Evolutionary conservation across 352 stramenopile genomes (phyloP).

Genomic region (Pythium scleroteichum): DNA sequence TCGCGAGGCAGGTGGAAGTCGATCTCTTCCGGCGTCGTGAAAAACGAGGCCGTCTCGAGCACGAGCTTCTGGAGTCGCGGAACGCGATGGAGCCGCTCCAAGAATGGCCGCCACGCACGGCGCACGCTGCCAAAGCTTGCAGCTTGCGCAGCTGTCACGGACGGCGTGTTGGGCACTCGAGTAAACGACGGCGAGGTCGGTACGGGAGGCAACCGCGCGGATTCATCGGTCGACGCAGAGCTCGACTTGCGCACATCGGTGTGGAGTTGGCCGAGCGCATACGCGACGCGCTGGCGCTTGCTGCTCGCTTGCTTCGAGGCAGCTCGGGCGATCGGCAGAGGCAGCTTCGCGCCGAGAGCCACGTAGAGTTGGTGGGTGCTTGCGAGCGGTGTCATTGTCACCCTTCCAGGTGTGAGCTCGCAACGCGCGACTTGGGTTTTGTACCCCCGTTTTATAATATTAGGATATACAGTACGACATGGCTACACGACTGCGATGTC

Average conservation of each 20-base stretch:
- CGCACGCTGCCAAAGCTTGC: constrained; percentile 54
- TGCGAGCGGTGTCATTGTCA: neutral
- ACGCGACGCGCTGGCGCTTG: neutral
- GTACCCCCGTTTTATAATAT: constrained; percentile 10
- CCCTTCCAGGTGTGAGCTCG: no score
- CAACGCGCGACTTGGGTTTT: constrained; percentile 1
- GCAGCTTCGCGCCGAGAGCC: neutral
- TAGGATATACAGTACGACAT: constrained; percentile 15
- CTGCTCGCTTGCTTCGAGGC: neutral
- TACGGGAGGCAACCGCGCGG: neutral
- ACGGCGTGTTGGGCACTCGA: constrained; percentile 25
- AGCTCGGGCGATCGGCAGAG: neutral
- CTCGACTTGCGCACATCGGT: neutral
- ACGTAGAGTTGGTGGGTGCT: neutral
- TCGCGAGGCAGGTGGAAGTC: constrained; percentile 63
- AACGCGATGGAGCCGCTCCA: constrained; percentile 42
- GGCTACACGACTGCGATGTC: constrained; percentile 5
- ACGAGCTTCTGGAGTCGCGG: constrained; percentile 50
- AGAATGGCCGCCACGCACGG: constrained; percentile 50
- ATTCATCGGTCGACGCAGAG: neutral
- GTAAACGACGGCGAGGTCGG: constrained; percentile 19
- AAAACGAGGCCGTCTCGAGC: constrained; percentile 60
- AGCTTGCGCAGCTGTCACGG: constrained; percentile 6
- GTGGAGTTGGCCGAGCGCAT: neutral
- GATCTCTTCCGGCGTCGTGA: constrained; percentile 58